These are phyloP conservation scores for Aspergillus funiculosus DNA, from an alignment of 495 filamentous ascomycete genomes.

Conservation along the genomic window DNA sequence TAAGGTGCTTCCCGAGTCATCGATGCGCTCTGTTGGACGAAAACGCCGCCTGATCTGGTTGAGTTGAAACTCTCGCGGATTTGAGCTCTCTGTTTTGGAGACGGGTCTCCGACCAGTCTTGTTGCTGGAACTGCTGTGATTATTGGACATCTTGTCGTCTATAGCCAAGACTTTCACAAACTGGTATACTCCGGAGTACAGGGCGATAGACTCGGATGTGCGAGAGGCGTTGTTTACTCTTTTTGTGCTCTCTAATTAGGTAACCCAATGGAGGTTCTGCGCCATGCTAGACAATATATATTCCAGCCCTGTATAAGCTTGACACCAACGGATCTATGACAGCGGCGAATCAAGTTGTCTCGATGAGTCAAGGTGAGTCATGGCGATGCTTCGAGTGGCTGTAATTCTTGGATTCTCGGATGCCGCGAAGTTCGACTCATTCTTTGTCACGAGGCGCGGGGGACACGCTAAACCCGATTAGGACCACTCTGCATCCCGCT, in stretches of 20 bases:
- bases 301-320: not conserved
- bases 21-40: constrained; percentile 51
- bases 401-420: not conserved
- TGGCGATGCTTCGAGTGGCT: constrained; percentile 1
- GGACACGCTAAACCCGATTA: not conserved
- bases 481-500: not conserved
- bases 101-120: constrained; percentile 53
- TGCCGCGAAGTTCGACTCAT: not conserved
- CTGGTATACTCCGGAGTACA: too few relatives aligned
- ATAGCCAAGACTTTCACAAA: too few relatives aligned
- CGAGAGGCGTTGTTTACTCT: too few relatives aligned
- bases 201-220: too few relatives aligned
- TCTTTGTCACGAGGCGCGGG: not conserved
- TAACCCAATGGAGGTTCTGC: too few relatives aligned
- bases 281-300: too few relatives aligned
- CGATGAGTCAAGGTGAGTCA: constrained; percentile 18
- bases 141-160: constrained; percentile 2
- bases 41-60: constrained; percentile 70
- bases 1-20: constrained; percentile 51
- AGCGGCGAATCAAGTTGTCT: not conserved
- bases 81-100: constrained; percentile 56
- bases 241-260: too few relatives aligned
- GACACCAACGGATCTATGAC: not conserved
- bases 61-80: constrained; percentile 72
- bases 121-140: constrained; percentile 15